Evolutionary conservation across 306 rosid species (phyloP).

Genomic region (Datisca glomerata): DNA sequence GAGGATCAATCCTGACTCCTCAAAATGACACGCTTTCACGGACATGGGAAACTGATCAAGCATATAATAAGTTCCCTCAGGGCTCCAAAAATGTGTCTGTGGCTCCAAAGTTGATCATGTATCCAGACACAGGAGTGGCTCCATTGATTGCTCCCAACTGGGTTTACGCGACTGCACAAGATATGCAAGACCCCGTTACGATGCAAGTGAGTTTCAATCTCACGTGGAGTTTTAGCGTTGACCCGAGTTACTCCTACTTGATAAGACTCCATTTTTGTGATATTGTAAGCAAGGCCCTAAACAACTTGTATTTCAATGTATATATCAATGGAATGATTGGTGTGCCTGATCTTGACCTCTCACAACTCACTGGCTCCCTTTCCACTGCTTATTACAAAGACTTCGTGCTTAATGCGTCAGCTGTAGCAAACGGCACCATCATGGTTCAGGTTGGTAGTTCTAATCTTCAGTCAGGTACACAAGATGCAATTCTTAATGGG

Average conservation of each 20-base stretch:
- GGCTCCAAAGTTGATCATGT: slow-evolving; percentile 24
- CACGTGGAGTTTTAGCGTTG: slow-evolving; percentile 59
- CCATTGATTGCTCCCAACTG: slow-evolving; percentile 49
- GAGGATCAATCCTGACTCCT: slow-evolving; percentile 43
- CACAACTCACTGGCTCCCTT: slow-evolving; percentile 40
- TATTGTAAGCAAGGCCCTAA: slow-evolving; percentile 43
- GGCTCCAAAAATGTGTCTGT: slow-evolving; percentile 34
- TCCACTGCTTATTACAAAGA: slow-evolving; percentile 50
- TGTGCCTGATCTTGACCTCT: slow-evolving; percentile 40
- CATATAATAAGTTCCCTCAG: slow-evolving; percentile 36
- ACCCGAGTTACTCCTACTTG: slow-evolving; percentile 44
- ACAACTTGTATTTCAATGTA: slow-evolving; percentile 41
- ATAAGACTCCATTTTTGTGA: slow-evolving; percentile 82
- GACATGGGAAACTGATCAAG: slow-evolving; percentile 52
- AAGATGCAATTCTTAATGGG: slow-evolving; percentile 63
- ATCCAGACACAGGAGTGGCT: slow-evolving; percentile 18
- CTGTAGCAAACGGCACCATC: slow-evolving; percentile 32
- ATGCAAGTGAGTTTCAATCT: slow-evolving; percentile 43
- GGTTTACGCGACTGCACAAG: slow-evolving; percentile 42
- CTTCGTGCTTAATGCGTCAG: slow-evolving; percentile 29
- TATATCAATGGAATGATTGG: slow-evolving; percentile 47
- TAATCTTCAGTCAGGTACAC: slow-evolving; percentile 17
- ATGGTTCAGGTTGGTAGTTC: slow-evolving; percentile 50
- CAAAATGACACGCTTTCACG: slow-evolving; percentile 43
- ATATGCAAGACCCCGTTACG: slow-evolving; percentile 31